Percentiles rank a stretch among this genome's conserved stretches.
Conservation (phyloP, 345 rosid genomes). For the Gossypium turneri region DNA sequence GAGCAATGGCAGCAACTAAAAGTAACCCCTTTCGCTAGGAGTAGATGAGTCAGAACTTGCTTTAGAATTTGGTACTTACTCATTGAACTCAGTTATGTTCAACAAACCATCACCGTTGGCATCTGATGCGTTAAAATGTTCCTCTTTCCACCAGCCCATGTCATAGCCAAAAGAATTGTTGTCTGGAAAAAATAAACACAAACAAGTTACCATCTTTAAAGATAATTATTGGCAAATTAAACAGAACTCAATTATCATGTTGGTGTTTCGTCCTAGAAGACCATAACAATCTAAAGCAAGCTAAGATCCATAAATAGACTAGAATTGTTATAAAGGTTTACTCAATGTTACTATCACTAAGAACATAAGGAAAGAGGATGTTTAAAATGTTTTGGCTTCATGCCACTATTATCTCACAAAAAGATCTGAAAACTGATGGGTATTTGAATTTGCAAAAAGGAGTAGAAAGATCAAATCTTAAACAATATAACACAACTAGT, state of each 20-base stretch:
- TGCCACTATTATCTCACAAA: neutral
- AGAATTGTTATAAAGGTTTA: neutral
- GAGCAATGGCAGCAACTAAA: neutral
- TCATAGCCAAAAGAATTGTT: conserved; percentile 65
- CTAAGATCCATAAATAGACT: neutral
- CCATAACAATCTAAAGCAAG: neutral
- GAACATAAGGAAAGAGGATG: neutral
- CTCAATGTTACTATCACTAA: neutral
- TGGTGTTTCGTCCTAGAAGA: neutral
- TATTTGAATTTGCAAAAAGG: neutral
- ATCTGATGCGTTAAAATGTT: conserved; percentile 97
- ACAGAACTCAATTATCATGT: neutral
- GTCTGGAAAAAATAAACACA: conserved; percentile 35
- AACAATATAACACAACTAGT: neutral
- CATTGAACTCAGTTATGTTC: conserved; percentile 88
- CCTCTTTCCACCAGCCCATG: conserved; percentile 99
- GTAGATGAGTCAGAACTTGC: neutral
- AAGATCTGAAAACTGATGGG: neutral
- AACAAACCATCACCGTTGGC: conserved; percentile 85
- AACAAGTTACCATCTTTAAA: conserved; percentile 15
- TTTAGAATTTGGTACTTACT: conserved; percentile 48
- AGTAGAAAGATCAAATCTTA: neutral
- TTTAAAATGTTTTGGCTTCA: neutral
- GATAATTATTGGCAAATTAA: conserved; percentile 7
- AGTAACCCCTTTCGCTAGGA: neutral